Base-by-base conservation (phyloP, 140 eudicot species). In the Cichorium intybus region DNA sequence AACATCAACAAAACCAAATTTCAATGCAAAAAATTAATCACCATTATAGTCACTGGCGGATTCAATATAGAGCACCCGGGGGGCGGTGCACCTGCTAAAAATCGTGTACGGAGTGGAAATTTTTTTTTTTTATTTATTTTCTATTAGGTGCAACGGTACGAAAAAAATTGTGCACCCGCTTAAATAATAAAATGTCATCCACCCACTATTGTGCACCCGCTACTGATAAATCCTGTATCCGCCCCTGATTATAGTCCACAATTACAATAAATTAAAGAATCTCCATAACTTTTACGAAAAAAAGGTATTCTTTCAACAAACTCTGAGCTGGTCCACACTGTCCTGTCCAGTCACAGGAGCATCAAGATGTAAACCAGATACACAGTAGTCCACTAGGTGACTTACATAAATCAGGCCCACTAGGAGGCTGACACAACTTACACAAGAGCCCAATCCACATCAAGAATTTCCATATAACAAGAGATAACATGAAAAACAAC, bases 1-100 rank as follows among this genome's bases (percentile, higher is more conserved):
- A 29, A 52, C 20, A 66, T 56, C 45, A 70, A 59, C 47, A 26
- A 37, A 34, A 15, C 47, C 5, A 15, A 72, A 51, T 34, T 18
- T 48, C 35, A 54, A 41, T 49, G 8, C 34, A 43, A 62, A 43
- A 62, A 15, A 56, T 56, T 61, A 66, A 34, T 15, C 31, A 27
- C 15, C 50, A 18, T 1, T 11, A 12, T 29, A 48, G 22, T 22
- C 15, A n/a, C n/a, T n/a, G n/a, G n/a, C n/a, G n/a, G n/a, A n/a
- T n/a, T n/a, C n/a, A n/a, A n/a, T n/a, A n/a, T n/a, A n/a, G n/a
- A n/a, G n/a, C n/a, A n/a, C n/a, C n/a, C n/a, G n/a, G n/a, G n/a
- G n/a, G n/a, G n/a, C n/a, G n/a, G n/a, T n/a, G n/a, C n/a, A n/a
- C n/a, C n/a, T n/a, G n/a, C n/a, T n/a, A n/a, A n/a, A n/a, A n/a